Base-by-base conservation (phyloP, 495 filamentous ascomycete species). In the Penicillium samsonianum region DNA sequence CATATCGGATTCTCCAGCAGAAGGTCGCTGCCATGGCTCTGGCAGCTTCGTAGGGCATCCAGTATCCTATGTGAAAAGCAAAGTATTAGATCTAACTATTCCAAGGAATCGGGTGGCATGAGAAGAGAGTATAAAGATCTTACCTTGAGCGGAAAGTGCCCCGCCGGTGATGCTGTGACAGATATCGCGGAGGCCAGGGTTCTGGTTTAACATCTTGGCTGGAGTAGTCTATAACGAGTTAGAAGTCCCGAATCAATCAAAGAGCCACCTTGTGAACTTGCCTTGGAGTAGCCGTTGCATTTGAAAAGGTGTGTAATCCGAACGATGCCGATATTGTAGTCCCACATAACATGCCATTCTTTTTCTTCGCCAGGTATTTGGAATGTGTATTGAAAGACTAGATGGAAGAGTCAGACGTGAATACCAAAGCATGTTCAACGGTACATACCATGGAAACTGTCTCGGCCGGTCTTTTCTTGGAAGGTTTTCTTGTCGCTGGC, bases 231-330 rank as follows among this genome's bases (percentile, higher is more conserved):
- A 70, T 50, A 26, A 22, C 26, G 20, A 2, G 35, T 71, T 45
- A 69, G 42, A 60, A 14, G 30, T 28, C 50, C 48, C 64, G 5
- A 19, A 20, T 5, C 12, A 14, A 46, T 23, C 12, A 10, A 3
- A 16, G n/a, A 42, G 6, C 8, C 11, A 52, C 23, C 45, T 19
- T 16, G n/a, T 20, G 26, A 11, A 38, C 62, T 58, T 60, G 91
- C 93, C 85, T 98, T 98, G 41, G 87, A 82, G 67, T 93, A 91
- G 55, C 86, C 84, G 57, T 83, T 86, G 64, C 89, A 91, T 66
- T 96, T 96, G 82, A 98, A 98, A 66, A 98, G 89, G 41, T 91
- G 89, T 6, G 94, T 97, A 65, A 93, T 92, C 56, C 92, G 86
- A 50, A 97, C 93, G 25, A 96, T 87, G n/a, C 94, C 94, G 55